Conservation (phyloP, 2,329 filamentous ascomycete genomes). For the Parastagonospora avenae region DNA sequence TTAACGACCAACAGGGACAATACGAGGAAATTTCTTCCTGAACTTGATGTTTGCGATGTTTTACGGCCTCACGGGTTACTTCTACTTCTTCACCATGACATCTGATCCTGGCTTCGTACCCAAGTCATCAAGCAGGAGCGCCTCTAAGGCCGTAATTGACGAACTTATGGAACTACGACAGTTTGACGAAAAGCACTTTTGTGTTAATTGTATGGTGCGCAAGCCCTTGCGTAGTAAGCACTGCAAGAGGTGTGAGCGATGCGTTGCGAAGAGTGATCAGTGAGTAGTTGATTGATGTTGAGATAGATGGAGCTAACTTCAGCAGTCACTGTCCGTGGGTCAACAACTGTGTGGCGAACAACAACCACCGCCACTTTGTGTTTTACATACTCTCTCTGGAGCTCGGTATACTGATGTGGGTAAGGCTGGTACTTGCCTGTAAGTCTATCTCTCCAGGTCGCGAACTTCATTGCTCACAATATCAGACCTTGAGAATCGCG, state of each 20-base stretch:
- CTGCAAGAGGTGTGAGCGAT: conserved; percentile 87
- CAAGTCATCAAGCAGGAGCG: conserved; percentile 84
- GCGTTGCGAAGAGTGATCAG: conserved; percentile 97
- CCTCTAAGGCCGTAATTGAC: conserved; percentile 87
- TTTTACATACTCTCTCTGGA: conserved; percentile 83
- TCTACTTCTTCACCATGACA: conserved; percentile 84
- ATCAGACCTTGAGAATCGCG: conserved; percentile 68
- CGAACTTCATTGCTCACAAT: conserved; percentile 28
- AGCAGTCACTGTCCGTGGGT: conserved; percentile 96
- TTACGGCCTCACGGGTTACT: conserved; percentile 75
- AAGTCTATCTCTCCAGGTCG: conserved; percentile 38
- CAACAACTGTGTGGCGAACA: conserved; percentile 92
- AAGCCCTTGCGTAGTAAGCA: conserved; percentile 94
- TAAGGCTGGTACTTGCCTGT: conserved; percentile 76
- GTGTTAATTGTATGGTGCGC: conserved; percentile 90
- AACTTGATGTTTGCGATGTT: conserved; percentile 76
- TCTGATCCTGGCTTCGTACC: conserved; percentile 93
- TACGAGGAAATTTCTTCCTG: conserved; percentile 68
- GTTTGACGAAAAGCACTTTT: conserved; percentile 94
- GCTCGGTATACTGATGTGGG: conserved; percentile 72
- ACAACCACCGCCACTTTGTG: conserved; percentile 96
- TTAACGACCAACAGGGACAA: conserved; percentile 63
- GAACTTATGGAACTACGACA: conserved; percentile 84
- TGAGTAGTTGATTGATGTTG: conserved; percentile 55
- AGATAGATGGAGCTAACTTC: conserved; percentile 16